Base-by-base conservation (phyloP, 192 early-diverging fungal genomes). In the Chytriomyces confervae region DNA sequence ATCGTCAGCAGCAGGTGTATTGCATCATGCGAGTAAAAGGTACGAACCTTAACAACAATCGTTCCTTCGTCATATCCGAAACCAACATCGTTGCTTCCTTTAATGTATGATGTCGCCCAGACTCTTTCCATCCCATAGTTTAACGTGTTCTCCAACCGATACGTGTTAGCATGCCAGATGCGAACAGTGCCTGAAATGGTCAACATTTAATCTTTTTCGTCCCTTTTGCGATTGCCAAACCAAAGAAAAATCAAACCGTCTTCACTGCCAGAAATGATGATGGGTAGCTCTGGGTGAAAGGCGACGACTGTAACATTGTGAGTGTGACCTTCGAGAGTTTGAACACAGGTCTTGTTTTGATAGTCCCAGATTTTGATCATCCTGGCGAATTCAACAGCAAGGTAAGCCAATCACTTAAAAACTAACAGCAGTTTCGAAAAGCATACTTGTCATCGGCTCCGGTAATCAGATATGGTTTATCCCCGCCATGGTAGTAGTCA, bases 331-430 rank as follows among this genome's bases (percentile, higher is more conserved):
- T 98, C 96, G 68, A 99, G 89, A 7, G 97, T 99, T 84, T 97
- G 96, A 13, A 99, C 96, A 81, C 97, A 98, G 20, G 95, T 95
- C 84, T 97, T 98, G 90, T 98, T 99, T 80, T 98, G 97, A 82
- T 98, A 98, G 82, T 99, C 98, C 98, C 98, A 99, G 47, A 99
- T 92, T 72, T 97, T 98, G 77, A 94, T 90, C 46, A 91, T 72
- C 48, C 92, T 93, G 70, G 5, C 16, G 10, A 46, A 61, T 66
- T 69, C 24, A 81, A n/a, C 5, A n/a, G 46, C 50, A 24, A 23
- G 57, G 6, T 36, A 60, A 48, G 74, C 53, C 44, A 75, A 62
- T 71, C 5, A 48, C 6, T 27, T 10, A 75, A 62, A 23, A 66
- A 24, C 18, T 11, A 43, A 51, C 53, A 10, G 27, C 8, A 60